Evolutionary conservation across 805 yeast genomes (phyloP), one percentile per base, ranked within the genome.

Genomic region (Isabelozyma gotoi): DNA sequence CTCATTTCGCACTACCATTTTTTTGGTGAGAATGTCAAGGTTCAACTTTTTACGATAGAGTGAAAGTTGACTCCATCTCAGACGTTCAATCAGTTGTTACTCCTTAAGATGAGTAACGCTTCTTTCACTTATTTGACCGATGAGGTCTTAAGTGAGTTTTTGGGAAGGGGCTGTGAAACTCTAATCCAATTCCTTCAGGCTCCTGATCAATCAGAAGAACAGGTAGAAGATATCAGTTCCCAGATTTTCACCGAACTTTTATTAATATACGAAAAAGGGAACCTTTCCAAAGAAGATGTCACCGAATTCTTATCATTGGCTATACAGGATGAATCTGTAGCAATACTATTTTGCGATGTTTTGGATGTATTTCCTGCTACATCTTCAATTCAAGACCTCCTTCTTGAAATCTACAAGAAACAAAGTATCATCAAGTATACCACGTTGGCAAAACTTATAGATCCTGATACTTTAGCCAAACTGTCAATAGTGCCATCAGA

Each of bases 261-360:
- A 32, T 49, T 68, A 48, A 49, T 51, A 6, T 57, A 54, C 34
- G 62, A 60, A 45, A 62, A 56, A 2, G 52, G 47, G 3, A 42
- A 38, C 21, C 19, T 61, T 6, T 39, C 49, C 2, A 21, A 49
- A 19, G 50, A 51, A 12, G 40, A 41, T 7, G 18, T 64, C 15
- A 44, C 53, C 5, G 50, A 51, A 17, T 63, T 67, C 41, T 48
- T 69, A 32, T 48, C 57, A 14, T 20, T 50, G 3, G 59, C 63
- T 17, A 63, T 71, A 39, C 62, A 54, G 19, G 59, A 56, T 21
- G 74, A 68, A 36, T 50, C 51, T 8, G 41, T 51, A 3, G 75
- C 76, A 12, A 51, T 57, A 7, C 46, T 53, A 2, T 70, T 71
- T 41, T 69, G 74, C 42, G 71, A 65, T 42, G 68, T 69, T 1